phyloP scores from a whole-genome alignment of 1,284 basidiomycete genomes.

The Ceratobasidium theobromae region DNA sequence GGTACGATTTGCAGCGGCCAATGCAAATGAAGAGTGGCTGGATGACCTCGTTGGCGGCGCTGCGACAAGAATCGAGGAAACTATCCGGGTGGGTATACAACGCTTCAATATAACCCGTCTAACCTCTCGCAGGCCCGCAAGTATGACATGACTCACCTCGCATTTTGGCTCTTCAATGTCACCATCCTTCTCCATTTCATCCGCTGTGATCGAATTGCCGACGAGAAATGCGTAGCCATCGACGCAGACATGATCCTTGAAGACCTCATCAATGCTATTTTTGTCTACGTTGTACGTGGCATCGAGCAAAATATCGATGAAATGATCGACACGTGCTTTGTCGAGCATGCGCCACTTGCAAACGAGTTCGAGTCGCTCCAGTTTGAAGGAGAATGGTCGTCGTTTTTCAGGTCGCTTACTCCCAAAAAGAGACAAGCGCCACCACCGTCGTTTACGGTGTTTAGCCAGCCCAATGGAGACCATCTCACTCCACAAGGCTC shows the following conservation, averaged over 20 bases:
- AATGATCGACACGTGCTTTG: constrained; percentile 77
- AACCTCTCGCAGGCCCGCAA: constrained; percentile 61
- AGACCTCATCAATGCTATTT: constrained; percentile 92
- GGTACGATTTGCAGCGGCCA: constrained; percentile 82
- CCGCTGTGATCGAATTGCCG: constrained; percentile 76
- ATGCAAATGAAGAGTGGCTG: constrained; percentile 84
- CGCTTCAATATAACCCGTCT: background rate
- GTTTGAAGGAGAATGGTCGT: constrained; percentile 98
- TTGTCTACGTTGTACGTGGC: constrained; percentile 93
- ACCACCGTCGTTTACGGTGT: constrained; percentile 13
- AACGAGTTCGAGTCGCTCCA: constrained; percentile 80
- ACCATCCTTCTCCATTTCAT: constrained; percentile 89
- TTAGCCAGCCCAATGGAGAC: constrained; percentile 13
- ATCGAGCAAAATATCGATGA: constrained; percentile 87
- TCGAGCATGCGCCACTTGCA: constrained; percentile 81
- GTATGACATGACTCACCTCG: constrained; percentile 81
- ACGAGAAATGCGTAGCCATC: constrained; percentile 73
- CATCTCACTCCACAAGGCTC: background rate
- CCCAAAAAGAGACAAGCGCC: constrained; percentile 42
- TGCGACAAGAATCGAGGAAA: constrained; percentile 88
- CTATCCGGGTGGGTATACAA: constrained; percentile 75
- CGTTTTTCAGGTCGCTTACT: constrained; percentile 72
- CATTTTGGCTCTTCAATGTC: constrained; percentile 95
- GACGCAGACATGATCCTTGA: constrained; percentile 78
- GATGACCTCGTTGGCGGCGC: constrained; percentile 90